Evolutionary conservation across 176 grass and related monocot genomes (phyloP), one percentile per base, ranked within the genome.

Genomic region (Eleusine coracana): DNA sequence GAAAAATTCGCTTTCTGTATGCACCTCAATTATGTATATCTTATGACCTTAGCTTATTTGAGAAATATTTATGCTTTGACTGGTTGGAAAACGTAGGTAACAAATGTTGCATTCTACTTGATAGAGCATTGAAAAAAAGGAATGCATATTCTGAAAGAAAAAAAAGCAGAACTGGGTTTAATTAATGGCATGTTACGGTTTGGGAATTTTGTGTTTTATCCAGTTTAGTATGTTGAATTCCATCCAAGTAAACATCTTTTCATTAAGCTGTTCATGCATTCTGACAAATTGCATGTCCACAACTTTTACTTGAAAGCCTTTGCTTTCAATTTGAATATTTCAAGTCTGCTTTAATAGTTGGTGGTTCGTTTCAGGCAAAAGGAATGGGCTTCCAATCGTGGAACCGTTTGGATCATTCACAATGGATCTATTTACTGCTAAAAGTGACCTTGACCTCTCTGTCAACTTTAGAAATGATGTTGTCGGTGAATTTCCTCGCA

Each of bases 381-480:
- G 59, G 54, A 78, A 87, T 58, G 92, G 59, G 11, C 63, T 86
- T 60, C 96, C 92, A 6, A 34, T 80, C 70, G 92, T 98, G 69
- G 87, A 93, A 84, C 69, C 91, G 74, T 98, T 98, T 80, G 96
- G 96, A 54, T 98, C 96, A 23, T 98, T 98, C 80, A 93, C 83
- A 40, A 98, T 98, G 96, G 87, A 98, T 70, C 88, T 98, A 51
- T 98, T 98, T 93, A 95, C 90, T 68, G 20, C 92, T 39, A 63
- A 82, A 84, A 98, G 96, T 90, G 96, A 98, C 72, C 87, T 98
- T 78, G 96, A 98, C 77, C 87, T 98, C 23, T 98, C 96, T 44
- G 51, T 98, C 76, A 98, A 98, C 68, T 98, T 98, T 81, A 89
- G 82, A 50, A 66, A 44, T 50, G 70, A 86, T 62, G 72, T 38